These are phyloP conservation scores for Trichosporon faecale DNA, from an alignment of 1,284 basidiomycete genomes.

Conservation along the genomic window DNA sequence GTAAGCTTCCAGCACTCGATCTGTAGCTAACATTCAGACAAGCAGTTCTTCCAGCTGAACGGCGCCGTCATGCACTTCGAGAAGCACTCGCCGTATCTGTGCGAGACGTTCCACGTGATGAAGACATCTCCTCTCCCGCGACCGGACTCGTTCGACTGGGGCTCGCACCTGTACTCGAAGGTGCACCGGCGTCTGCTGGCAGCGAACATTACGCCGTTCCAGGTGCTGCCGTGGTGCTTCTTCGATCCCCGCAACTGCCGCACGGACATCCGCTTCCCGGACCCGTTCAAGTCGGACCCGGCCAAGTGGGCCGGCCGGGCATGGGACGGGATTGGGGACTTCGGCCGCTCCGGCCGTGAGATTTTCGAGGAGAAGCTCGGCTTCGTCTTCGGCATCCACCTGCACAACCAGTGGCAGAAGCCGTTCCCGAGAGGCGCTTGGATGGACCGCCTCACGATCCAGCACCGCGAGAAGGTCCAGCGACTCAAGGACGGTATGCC, in stretches of 20 bases:
- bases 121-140: conserved; percentile 67
- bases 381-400: conserved; percentile 76
- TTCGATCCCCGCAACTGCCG: conserved; percentile 82
- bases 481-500: not conserved
- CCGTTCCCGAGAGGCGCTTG: conserved; percentile 71
- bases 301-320: conserved; percentile 59
- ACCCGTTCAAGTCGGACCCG: conserved; percentile 73
- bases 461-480: conserved; percentile 57
- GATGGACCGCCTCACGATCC: conserved; percentile 69
- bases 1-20: conserved; percentile 55
- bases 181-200: conserved; percentile 78
- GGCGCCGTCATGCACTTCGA: conserved; percentile 90
- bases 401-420: conserved; percentile 92
- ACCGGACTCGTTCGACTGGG: conserved; percentile 83
- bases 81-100: conserved; percentile 83
- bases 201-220: conserved; percentile 71
- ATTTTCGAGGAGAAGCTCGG: conserved; percentile 63
- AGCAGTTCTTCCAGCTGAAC: conserved; percentile 79
- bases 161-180: conserved; percentile 79
- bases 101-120: conserved; percentile 91
- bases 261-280: conserved; percentile 83
- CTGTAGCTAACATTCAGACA: conserved; percentile 58
- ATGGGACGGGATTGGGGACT: conserved; percentile 63
- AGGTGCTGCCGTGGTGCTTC: conserved; percentile 88
- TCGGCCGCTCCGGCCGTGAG: conserved; percentile 33